Conservation (phyloP, 805 yeast species). For the Grigorovia humatica region DNA sequence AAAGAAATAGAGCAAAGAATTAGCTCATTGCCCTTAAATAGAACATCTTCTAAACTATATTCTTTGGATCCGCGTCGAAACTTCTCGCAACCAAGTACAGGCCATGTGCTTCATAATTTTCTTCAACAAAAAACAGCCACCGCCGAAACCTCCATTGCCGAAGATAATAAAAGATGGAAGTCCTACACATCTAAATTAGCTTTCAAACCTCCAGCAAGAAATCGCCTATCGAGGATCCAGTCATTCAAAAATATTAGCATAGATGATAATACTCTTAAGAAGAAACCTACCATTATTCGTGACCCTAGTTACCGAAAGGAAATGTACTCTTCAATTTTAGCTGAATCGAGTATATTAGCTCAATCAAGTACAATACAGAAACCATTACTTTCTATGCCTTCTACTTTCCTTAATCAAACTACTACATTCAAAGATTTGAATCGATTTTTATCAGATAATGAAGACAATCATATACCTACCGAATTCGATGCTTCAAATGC, state of each 20-base stretch:
- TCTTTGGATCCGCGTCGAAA: conserved; percentile 27
- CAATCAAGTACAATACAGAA: conserved; percentile 22
- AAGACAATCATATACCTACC: neutral
- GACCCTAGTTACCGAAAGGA: neutral
- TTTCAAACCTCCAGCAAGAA: neutral
- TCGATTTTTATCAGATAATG: conserved; percentile 13
- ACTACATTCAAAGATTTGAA: conserved; percentile 22
- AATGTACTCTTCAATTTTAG: neutral
- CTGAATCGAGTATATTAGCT: conserved; percentile 17
- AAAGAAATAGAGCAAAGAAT: neutral
- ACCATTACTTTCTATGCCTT: conserved; percentile 15
- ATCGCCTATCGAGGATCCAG: neutral
- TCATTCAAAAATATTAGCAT: neutral
- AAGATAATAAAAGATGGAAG: conserved; percentile 2
- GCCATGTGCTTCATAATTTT: conserved; percentile 7
- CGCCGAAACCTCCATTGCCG: neutral
- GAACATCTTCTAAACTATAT: neutral
- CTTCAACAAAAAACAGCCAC: neutral
- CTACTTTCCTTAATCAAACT: conserved; percentile 17
- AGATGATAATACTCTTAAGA: neutral
- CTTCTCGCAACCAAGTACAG: conserved; percentile 18
- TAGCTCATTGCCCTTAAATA: neutral
- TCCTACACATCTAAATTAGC: neutral
- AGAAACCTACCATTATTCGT: neutral
- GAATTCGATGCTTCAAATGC: neutral